These are phyloP conservation scores for Helichrysum umbraculigerum DNA, from an alignment of 129 eudicot species.

Conservation along the genomic window DNA sequence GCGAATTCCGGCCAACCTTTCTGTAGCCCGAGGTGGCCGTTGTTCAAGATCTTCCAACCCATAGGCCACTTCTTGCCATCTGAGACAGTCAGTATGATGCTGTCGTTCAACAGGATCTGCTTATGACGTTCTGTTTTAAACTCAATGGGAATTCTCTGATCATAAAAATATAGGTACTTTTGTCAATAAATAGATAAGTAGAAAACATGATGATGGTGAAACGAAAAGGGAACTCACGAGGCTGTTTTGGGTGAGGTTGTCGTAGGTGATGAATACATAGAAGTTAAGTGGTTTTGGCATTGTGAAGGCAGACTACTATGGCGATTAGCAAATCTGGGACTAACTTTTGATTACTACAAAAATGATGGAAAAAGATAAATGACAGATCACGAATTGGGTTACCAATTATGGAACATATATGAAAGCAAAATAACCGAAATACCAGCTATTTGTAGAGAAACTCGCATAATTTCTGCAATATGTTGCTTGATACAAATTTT, in stretches of 20 bases:
- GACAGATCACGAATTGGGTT: too few relatives aligned
- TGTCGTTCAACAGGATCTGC: conserved; percentile 5
- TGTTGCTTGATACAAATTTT: too few relatives aligned
- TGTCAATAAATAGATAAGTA: background rate
- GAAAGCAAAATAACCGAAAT: too few relatives aligned
- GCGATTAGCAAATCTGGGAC: background rate
- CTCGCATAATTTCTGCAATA: too few relatives aligned
- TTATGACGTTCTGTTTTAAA: conserved; percentile 14
- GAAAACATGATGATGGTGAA: background rate
- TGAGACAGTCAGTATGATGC: conserved; percentile 10
- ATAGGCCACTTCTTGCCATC: conserved; percentile 23
- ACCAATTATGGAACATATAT: background rate
- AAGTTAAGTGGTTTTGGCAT: conserved; percentile 12
- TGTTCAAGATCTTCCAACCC: conserved; percentile 20
- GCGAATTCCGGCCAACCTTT: conserved; percentile 33
- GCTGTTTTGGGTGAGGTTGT: conserved; percentile 1
- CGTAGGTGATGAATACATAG: background rate
- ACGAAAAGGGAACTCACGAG: conserved; percentile 13
- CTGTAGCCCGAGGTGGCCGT: conserved; percentile 21
- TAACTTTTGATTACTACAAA: background rate
- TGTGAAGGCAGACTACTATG: background rate
- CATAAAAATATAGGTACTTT: background rate
- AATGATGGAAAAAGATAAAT: too few relatives aligned
- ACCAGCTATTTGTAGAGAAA: too few relatives aligned
- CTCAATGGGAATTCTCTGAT: conserved; percentile 28